Conservation (phyloP, 2,329 filamentous ascomycete species). For the Exophiala sideris region DNA sequence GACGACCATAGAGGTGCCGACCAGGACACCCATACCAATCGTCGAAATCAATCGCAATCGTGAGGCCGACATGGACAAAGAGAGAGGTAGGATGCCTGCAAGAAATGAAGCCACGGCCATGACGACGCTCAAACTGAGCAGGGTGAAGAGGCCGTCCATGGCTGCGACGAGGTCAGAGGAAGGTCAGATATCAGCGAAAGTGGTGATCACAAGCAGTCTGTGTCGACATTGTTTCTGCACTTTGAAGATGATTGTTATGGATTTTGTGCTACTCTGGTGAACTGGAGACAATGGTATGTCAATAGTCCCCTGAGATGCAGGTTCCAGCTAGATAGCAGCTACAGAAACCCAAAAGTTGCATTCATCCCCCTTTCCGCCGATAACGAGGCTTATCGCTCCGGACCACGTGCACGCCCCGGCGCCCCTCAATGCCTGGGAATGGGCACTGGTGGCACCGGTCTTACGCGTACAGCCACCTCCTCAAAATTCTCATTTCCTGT, state of each 20-base stretch:
- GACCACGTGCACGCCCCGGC: constrained; percentile 6
- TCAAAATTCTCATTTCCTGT: too few species aligned
- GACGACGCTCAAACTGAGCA: constrained; percentile 62
- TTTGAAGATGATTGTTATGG: background rate
- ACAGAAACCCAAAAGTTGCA: background rate
- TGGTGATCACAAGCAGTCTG: background rate
- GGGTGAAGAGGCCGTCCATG: constrained; percentile 62
- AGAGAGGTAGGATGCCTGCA: constrained; percentile 84
- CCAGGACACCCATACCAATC: constrained; percentile 87
- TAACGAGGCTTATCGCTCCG: constrained; percentile 5
- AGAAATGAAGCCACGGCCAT: constrained; percentile 79
- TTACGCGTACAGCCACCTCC: background rate
- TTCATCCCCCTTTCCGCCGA: constrained; percentile 1
- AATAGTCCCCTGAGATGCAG: background rate
- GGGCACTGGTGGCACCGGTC: background rate
- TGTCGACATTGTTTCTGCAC: background rate
- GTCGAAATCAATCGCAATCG: constrained; percentile 87
- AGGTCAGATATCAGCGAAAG: background rate
- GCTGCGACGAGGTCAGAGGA: background rate
- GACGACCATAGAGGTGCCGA: constrained; percentile 91
- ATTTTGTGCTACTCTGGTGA: too few species aligned
- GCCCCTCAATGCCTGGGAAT: too few species aligned
- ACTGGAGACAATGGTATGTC: too few species aligned
- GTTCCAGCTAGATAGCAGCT: background rate
- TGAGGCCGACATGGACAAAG: constrained; percentile 79